Base-by-base conservation (phyloP, 2,329 filamentous ascomycete genomes). In the Neofusicoccum umdonicola region DNA sequence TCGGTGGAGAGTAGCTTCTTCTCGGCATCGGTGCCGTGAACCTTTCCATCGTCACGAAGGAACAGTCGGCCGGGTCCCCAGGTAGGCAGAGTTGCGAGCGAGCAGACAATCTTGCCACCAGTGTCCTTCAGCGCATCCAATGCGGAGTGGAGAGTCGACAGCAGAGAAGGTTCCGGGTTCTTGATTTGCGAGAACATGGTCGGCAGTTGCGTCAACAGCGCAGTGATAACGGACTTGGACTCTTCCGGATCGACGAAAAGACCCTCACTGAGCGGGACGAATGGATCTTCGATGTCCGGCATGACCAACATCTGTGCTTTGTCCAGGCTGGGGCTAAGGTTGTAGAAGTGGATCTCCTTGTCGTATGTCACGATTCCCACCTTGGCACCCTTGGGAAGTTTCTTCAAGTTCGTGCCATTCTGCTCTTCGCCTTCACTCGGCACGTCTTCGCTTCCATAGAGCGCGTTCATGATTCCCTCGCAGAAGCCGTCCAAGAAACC, bases 221-320 rank as follows among this genome's bases (percentile, higher is more conserved):
- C 90, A 3, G 88, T 90, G 72, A 99, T 97, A 72, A 96, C 88
- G 27, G 88, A 82, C 83, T 90, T 94, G 51, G 92, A 95, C 76
- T 97, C 92, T 71, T 93, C 89, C 1, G 95, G 93, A 76, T 99
- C 94, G 15, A 98, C 94, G 76, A 98, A 98, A 9, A 99, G 83
- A 15, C 94, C 93, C 65, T 96, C 91, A 68, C 91, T 92, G 17
- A 99, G 83, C 2, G 95, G 93, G 15, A 98, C 88, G 75, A 99
- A 99, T 0, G 95, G 95, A 69, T 99, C 95, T 72, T 98, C 93
- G 56, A 99, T 85, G 74, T 99, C 95, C 3, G 95, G 91, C 92
- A 99, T 97, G 58, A 99, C 93, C 83, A 99, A 87, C 92, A 99
- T 97, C 74, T 99, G 95, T 9, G 95, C 92, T 78, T 93, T 88